These are phyloP conservation scores for Stereum hirsutum DNA, from an alignment of 1,284 basidiomycete species.

Conservation along the genomic window DNA sequence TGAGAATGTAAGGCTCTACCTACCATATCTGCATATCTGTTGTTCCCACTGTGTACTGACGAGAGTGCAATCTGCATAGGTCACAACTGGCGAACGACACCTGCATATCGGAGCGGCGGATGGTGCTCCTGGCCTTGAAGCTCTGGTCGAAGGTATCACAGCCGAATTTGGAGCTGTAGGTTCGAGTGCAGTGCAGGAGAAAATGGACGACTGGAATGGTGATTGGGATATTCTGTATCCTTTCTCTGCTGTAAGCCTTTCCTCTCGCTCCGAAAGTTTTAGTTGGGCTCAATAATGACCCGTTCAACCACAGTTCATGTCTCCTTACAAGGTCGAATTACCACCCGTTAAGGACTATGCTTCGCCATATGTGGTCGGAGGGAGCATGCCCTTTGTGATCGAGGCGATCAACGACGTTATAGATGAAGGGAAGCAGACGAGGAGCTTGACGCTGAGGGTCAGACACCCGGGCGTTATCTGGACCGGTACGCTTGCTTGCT, in stretches of 20 bases:
- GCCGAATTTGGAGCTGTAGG: conserved; percentile 43
- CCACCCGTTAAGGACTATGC: conserved; percentile 38
- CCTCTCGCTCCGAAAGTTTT: background rate
- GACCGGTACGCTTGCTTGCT: conserved; percentile 46
- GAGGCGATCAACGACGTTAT: conserved; percentile 51
- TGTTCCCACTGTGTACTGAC: background rate
- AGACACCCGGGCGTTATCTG: conserved; percentile 84
- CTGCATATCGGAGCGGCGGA: conserved; percentile 84
- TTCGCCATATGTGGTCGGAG: conserved; percentile 36
- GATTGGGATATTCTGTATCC: conserved; percentile 90
- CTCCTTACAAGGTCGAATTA: conserved; percentile 68
- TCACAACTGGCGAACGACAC: conserved; percentile 65
- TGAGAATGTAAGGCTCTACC: conserved; percentile 62
- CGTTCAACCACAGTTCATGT: conserved; percentile 49
- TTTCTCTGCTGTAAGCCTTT: conserved; percentile 56
- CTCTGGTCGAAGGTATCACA: conserved; percentile 56
- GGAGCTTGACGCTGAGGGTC: conserved; percentile 65
- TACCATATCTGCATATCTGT: background rate
- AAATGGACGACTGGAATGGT: conserved; percentile 59
- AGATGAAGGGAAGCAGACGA: conserved; percentile 51
- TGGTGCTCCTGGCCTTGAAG: conserved; percentile 66
- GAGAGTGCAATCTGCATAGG: conserved; percentile 28
- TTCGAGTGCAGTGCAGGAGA: conserved; percentile 32
- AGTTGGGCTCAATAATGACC: background rate
- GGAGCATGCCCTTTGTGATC: conserved; percentile 44